phyloP scores from a whole-genome alignment of 2,329 filamentous ascomycete genomes.

The Ophiocordyceps robertsii region DNA sequence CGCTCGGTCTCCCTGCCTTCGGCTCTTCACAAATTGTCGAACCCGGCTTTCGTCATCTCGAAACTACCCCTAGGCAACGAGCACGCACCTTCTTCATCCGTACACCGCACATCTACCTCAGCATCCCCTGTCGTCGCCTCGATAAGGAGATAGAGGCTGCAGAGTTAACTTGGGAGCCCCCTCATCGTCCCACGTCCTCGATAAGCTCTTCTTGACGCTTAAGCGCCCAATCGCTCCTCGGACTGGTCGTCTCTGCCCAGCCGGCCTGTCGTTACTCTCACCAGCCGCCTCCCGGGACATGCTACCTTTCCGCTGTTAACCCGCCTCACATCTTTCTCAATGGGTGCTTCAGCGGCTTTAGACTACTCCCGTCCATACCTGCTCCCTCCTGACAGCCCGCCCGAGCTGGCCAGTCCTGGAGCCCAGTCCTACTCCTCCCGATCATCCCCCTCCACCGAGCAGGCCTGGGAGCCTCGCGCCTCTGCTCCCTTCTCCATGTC shows the following conservation, averaged over 20 bases:
- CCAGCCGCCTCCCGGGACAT: slow-evolving; percentile 3
- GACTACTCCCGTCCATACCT: slow-evolving; percentile 37
- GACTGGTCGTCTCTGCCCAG: not conserved
- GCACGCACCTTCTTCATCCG: not conserved
- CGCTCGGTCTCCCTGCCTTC: not conserved
- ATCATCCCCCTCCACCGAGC: slow-evolving; percentile 28
- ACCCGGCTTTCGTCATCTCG: not conserved
- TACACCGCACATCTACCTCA: not conserved
- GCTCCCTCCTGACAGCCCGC: slow-evolving; percentile 38
- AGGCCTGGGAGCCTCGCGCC: slow-evolving; percentile 26
- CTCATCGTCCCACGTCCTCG: not conserved
- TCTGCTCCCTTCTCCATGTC: slow-evolving; percentile 41
- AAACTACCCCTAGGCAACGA: not conserved
- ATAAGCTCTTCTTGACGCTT: not conserved
- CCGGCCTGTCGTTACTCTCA: not conserved
- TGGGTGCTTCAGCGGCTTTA: slow-evolving; percentile 39
- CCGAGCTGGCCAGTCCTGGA: slow-evolving; percentile 38
- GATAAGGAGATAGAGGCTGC: no score
- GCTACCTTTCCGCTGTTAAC: not conserved
- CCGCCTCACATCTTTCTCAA: slow-evolving; percentile 24
- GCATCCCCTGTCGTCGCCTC: not conserved
- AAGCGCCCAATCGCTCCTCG: not conserved
- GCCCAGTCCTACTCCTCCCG: slow-evolving; percentile 33
- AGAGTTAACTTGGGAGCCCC: not conserved
- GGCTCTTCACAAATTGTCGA: not conserved